Evolutionary conservation across 495 filamentous ascomycete genomes (phyloP), one percentile per base, ranked within the genome.

Genomic region (Annulohypoxylon bovei): DNA sequence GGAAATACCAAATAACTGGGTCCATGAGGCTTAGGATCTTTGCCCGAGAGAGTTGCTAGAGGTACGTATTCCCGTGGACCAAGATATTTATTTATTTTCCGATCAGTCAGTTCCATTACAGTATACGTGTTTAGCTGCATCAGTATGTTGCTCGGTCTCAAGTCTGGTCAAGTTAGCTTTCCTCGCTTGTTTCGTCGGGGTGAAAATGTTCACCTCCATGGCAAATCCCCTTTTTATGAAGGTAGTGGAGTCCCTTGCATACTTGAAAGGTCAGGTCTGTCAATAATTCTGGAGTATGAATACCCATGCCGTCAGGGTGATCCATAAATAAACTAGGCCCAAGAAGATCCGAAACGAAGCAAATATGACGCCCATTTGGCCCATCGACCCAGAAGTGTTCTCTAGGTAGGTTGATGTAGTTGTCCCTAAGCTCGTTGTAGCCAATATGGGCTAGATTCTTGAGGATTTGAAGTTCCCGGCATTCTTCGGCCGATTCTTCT

Each of bases 311-410:
- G 3, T 30, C 30, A 7, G 54, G 67, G 2, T 28, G 35, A 6
- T 46, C 47, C 32, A 14, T 27, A 14, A 37, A 69, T 20, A 63
- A 50, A 33, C 35, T 69, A 3, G 67, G 67, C 0, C 67, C 59
- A 6, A 58, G 60, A 9, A 69, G 35, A 20, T 69, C 53, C 7
- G 67, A 69, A 18, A 81, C 76, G 6, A 79, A 65, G 65, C 77
- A 78, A 6, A 81, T 62, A 39, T 81, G 81, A 16, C 57, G 60
- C 1, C 79, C 79, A 67, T 81, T 81, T 3, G 79, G 78, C 8
- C 81, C 81, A 6, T 81, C 57, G 25, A 80, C 58, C 70, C 61
- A 73, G 64, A 82, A 81, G 35, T 78, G 60, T 18, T 78, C 72
- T 1, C 71, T 30, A 0, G 74, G 58, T 1, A 76, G 52, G 44